Evolutionary conservation across 768 basidiomycete species (phyloP), one percentile per base, ranked within the genome.

Genomic region (Termitomyces eurrhizus): DNA sequence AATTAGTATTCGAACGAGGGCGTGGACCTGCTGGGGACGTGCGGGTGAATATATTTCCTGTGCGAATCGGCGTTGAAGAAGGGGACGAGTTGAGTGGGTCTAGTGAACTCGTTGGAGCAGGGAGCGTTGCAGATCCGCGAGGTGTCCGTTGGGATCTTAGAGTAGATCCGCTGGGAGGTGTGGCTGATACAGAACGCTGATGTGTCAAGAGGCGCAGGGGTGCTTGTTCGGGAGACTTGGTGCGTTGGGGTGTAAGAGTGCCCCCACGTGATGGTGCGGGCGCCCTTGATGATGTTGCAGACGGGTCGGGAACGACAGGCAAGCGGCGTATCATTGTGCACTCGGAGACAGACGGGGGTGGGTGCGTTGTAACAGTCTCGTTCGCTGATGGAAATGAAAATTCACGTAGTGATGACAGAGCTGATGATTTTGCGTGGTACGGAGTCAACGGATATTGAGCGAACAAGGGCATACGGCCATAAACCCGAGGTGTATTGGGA

Each of bases 11-110:
- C 26, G 71, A 65, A 37, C 61, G 58, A 24, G 66, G 66, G 16
- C 66, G 56, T 45, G 64, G 66, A 13, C 64, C 66, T 41, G 57
- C 58, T 1, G 64, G 66, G 6, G 66, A 57, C 37, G 64, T 62
- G 18, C 66, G 64, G 33, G 46, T 36, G 5, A 55, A 51, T 2
- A 62, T 41, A 26, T 21, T 37, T 21, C 60, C 62, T 9, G 64
- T 60, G 14, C 64, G 62, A 12, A 56, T 39, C 8, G 59, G 58
- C 8, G 61, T 58, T 29, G 41, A 36, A 33, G 58, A 46, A 18
- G 58, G 60, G 18, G 62, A 57, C 11, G 52, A 45, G 50, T 36
- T 58, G 26, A 50, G 53, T 36, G 52, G 39, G 48, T 64, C 60
- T 8, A 59, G 62, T 24, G 54, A 57, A 26, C 52, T 33, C 24